Percentiles rank a stretch among this genome's conserved stretches.
These are phyloP conservation scores for Monilinia fructigena DNA, from an alignment of 2,329 filamentous ascomycete species.

Conservation along the genomic window DNA sequence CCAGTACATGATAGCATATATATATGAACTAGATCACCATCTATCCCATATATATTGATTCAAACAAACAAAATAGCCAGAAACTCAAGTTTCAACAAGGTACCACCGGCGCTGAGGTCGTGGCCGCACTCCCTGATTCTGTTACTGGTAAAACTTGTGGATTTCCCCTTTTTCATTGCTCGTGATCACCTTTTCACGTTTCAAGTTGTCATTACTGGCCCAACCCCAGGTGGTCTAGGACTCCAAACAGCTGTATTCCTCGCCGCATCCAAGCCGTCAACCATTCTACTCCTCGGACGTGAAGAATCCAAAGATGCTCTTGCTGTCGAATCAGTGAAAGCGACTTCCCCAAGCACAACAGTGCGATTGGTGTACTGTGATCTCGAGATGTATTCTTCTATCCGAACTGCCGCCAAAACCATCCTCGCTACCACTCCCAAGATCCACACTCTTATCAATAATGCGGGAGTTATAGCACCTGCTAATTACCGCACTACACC, in stretches of 20 bases:
- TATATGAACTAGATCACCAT: too few species aligned
- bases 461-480: conserved; percentile 31
- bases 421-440: conserved; percentile 41
- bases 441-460: conserved; percentile 44
- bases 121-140: conserved; percentile 24
- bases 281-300: conserved; percentile 25
- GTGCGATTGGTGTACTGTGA: conserved; percentile 32
- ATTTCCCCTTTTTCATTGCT: background rate
- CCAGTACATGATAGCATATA: too few species aligned
- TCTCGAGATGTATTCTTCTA: conserved; percentile 43
- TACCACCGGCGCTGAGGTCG: conserved; percentile 26
- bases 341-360: conserved; percentile 20
- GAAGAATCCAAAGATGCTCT: conserved; percentile 15
- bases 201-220: conserved; percentile 28
- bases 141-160: conserved; percentile 26
- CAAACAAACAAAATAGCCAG: conserved; percentile 10
- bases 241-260: conserved; percentile 23
- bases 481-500: conserved; percentile 34
- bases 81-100: background rate
- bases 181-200: background rate
- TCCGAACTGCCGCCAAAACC: conserved; percentile 43
- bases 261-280: conserved; percentile 28
- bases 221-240: conserved; percentile 23
- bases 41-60: background rate
- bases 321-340: conserved; percentile 19